These are phyloP conservation scores for Mycena rosella DNA, from an alignment of 768 basidiomycete genomes.

Conservation along the genomic window DNA sequence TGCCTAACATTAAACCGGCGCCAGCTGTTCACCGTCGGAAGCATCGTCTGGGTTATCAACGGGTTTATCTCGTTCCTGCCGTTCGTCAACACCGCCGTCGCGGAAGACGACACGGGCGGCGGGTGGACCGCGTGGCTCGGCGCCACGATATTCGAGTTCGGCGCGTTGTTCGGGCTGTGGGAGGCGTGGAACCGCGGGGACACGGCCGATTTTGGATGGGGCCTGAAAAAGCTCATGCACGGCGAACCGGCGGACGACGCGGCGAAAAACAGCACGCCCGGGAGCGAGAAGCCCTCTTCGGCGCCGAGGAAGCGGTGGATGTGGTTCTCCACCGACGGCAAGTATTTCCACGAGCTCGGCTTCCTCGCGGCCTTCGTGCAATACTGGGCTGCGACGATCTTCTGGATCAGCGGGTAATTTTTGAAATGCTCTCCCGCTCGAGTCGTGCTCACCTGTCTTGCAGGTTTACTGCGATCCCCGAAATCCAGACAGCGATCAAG, in stretches of 20 bases:
- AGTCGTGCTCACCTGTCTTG: slow-evolving; percentile 7
- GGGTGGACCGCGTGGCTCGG: slow-evolving; percentile 69
- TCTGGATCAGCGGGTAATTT: slow-evolving; percentile 67
- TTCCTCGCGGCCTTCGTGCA: slow-evolving; percentile 66
- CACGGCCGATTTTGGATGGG: slow-evolving; percentile 53
- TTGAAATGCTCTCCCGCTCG: slow-evolving; percentile 19
- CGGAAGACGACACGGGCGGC: slow-evolving; percentile 47
- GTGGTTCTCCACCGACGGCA: slow-evolving; percentile 53
- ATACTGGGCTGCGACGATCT: slow-evolving; percentile 67
- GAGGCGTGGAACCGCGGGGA: slow-evolving; percentile 67
- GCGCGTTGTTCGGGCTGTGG: slow-evolving; percentile 64
- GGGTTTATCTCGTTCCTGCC: slow-evolving; percentile 69
- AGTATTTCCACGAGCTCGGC: slow-evolving; percentile 59
- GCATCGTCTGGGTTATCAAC: slow-evolving; percentile 67
- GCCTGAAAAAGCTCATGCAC: slow-evolving; percentile 39
- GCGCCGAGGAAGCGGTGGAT: slow-evolving; percentile 46
- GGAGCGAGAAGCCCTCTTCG: slow-evolving; percentile 40
- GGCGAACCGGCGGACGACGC: slow-evolving; percentile 16
- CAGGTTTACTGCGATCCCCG: slow-evolving; percentile 54
- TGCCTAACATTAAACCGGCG: too few relatives aligned
- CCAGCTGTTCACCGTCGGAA: slow-evolving; percentile 53
- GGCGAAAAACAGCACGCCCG: slow-evolving; percentile 2
- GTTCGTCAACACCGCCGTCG: slow-evolving; percentile 47
- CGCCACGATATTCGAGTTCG: slow-evolving; percentile 71
- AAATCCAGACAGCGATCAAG: slow-evolving; percentile 49